phyloP scores from a whole-genome alignment of 2,329 filamentous ascomycete species.

The Cryphonectria naterciae region DNA sequence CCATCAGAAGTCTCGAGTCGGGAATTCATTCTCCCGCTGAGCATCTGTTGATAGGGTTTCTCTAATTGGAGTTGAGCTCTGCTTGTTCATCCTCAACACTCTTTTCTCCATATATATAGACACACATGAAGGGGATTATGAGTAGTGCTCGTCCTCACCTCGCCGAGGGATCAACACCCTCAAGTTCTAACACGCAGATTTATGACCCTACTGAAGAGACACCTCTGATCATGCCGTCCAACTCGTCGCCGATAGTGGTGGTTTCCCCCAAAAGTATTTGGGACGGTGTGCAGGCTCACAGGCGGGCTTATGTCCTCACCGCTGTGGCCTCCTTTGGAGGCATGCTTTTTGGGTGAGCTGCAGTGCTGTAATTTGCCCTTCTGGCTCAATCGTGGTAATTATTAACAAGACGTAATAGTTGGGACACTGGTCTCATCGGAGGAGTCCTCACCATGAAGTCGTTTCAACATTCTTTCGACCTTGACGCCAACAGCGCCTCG shows the following conservation, averaged over 20 bases:
- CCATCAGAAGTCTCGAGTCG: neutral
- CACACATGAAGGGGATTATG: neutral
- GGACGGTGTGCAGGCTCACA: conserved; percentile 23
- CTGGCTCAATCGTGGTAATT: neutral
- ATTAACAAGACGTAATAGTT: conserved; percentile 15
- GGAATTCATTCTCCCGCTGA: conserved; percentile 2
- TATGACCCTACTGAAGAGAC: conserved; percentile 6
- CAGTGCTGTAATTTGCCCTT: neutral
- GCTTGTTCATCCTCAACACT: neutral
- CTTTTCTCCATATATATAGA: neutral
- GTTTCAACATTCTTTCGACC: conserved; percentile 28
- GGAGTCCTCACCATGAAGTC: conserved; percentile 29
- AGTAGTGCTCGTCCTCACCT: neutral
- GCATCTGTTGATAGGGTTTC: neutral
- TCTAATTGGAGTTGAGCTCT: neutral
- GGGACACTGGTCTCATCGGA: conserved; percentile 29
- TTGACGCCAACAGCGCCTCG: conserved; percentile 22
- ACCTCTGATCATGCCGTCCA: conserved; percentile 16
- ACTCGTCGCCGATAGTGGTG: neutral
- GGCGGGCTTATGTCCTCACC: conserved; percentile 23
- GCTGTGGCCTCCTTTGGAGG: conserved; percentile 28
- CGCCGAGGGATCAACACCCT: neutral
- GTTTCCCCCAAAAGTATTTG: conserved; percentile 15
- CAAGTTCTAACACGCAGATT: neutral
- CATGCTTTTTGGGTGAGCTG: conserved; percentile 28